Evolutionary conservation across 2,329 filamentous ascomycete genomes (phyloP).

Genomic region (Talaromyces sp.): DNA sequence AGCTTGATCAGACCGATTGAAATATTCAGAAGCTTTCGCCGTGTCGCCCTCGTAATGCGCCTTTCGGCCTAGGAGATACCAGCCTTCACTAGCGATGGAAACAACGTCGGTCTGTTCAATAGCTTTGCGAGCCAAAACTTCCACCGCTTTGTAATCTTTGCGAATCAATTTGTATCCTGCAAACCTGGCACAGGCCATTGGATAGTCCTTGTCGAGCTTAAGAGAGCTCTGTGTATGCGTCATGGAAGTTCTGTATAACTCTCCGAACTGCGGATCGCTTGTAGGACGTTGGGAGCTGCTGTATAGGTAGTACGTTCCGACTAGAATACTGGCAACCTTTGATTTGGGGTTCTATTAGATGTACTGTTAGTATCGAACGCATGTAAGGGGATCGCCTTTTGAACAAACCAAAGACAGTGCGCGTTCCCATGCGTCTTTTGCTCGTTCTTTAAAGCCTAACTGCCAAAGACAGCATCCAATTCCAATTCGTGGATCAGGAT

Average conservation of each 20-base stretch:
- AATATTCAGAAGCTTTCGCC: slow-evolving; percentile 76
- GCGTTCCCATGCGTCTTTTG: slow-evolving; percentile 85
- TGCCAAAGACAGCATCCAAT: slow-evolving; percentile 98
- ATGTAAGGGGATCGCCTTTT: background rate
- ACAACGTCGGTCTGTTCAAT: slow-evolving; percentile 96
- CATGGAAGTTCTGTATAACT: slow-evolving; percentile 88
- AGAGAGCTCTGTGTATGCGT: slow-evolving; percentile 91
- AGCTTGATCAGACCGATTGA: slow-evolving; percentile 85
- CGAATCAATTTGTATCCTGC: slow-evolving; percentile 83
- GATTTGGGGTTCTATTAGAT: slow-evolving; percentile 64
- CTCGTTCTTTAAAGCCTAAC: slow-evolving; percentile 88
- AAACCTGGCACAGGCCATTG: slow-evolving; percentile 86
- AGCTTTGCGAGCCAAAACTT: slow-evolving; percentile 83
- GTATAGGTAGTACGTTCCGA: slow-evolving; percentile 87
- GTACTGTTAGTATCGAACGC: background rate
- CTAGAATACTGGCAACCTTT: slow-evolving; percentile 83
- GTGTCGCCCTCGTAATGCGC: slow-evolving; percentile 78
- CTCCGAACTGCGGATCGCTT: slow-evolving; percentile 78
- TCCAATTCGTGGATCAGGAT: slow-evolving; percentile 92
- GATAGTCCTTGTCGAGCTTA: slow-evolving; percentile 87
- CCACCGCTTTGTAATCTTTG: slow-evolving; percentile 76
- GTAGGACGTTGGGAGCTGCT: slow-evolving; percentile 77
- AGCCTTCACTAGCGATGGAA: slow-evolving; percentile 93
- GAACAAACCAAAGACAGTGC: slow-evolving; percentile 67
- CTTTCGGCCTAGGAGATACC: slow-evolving; percentile 90